These are phyloP conservation scores for Psidium friedrichsthalianum DNA, from an alignment of 345 rosid genomes.

Conservation along the genomic window DNA sequence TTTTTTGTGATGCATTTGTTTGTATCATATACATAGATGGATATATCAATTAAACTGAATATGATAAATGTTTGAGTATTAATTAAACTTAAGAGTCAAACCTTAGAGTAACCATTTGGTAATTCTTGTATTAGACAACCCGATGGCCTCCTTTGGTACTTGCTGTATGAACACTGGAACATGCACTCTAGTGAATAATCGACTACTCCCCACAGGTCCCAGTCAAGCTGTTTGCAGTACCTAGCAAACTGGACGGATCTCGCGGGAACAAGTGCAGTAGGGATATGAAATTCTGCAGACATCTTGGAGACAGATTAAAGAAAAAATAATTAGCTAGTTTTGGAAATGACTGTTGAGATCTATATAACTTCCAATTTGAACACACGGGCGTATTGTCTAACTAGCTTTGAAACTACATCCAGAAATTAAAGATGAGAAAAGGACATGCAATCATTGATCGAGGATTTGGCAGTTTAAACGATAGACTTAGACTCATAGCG, in stretches of 20 bases:
- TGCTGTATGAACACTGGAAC: constrained; percentile 9
- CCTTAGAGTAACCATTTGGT: constrained; percentile 22
- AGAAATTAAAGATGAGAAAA: neutral
- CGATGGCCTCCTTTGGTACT: constrained; percentile 34
- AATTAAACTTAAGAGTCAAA: neutral
- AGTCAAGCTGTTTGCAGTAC: constrained; percentile 13
- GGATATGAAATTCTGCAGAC: constrained; percentile 34
- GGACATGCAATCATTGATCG: neutral
- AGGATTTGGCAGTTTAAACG: neutral
- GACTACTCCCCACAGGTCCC: constrained; percentile 34
- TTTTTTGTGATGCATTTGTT: neutral
- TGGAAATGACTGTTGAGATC: neutral
- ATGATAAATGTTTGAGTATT: neutral
- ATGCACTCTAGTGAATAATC: constrained; percentile 38
- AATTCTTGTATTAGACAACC: constrained; percentile 34
- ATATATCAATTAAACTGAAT: neutral
- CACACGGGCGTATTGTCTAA: neutral
- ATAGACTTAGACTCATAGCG: neutral
- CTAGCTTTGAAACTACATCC: neutral
- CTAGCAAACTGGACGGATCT: constrained; percentile 33
- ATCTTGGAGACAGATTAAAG: constrained; percentile 10
- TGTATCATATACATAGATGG: neutral
- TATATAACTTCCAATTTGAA: neutral
- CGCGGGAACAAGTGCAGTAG: constrained; percentile 25
- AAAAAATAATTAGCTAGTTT: neutral